Evolutionary conservation across 441 rosid genomes (phyloP).

Genomic region (Pelargonium fulgidum): DNA sequence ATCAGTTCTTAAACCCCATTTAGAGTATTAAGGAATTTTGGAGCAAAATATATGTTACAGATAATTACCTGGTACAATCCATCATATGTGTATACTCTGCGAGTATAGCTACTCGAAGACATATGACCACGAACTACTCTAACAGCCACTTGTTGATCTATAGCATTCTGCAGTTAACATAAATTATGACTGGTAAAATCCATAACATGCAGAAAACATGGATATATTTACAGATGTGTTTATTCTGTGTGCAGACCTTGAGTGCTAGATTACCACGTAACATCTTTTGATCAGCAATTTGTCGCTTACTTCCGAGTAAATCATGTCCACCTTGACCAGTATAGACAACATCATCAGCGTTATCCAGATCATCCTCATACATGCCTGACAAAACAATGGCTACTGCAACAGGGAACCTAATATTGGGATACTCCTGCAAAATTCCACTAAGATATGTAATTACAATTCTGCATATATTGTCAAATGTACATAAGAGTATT

Average conservation of each 20-base stretch:
- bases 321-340: conserved; percentile 92
- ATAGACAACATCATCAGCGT: conserved; percentile 69
- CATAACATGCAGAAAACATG: background rate
- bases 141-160: conserved; percentile 55
- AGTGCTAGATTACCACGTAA: conserved; percentile 75
- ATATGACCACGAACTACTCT: conserved; percentile 79
- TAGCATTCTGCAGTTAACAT: conserved; percentile 45
- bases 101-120: conserved; percentile 51
- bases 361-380: conserved; percentile 89
- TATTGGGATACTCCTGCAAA: conserved; percentile 36
- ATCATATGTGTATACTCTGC: conserved; percentile 73
- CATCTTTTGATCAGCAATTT: conserved; percentile 57
- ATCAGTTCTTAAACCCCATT: no score
- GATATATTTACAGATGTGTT: background rate
- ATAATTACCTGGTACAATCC: conserved; percentile 66
- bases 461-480: background rate
- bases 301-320: conserved; percentile 72
- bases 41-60: background rate
- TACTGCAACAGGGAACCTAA: conserved; percentile 52
- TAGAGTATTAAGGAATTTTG: no score
- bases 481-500: background rate
- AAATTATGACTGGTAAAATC: background rate
- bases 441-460: conserved; percentile 14
- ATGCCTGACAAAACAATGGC: conserved; percentile 77
- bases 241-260: conserved; percentile 44